Conservation (phyloP, 2,329 filamentous ascomycete genomes). For the Bipolaris cookei region DNA sequence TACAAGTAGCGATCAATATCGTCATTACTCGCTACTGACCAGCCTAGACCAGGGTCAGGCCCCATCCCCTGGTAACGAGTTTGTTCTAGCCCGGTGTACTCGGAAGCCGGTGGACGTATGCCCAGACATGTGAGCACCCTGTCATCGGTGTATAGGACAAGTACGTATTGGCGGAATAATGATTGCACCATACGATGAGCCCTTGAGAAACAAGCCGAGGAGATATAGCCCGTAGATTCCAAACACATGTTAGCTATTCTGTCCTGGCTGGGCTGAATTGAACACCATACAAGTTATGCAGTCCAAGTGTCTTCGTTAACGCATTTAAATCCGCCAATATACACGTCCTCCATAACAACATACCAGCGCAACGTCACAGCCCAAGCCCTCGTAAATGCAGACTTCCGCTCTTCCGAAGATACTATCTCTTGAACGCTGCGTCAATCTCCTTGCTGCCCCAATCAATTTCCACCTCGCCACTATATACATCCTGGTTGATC, state of each 20-base stretch:
- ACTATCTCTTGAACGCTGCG: slow-evolving; percentile 40
- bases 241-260: not conserved
- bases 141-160: slow-evolving; percentile 4
- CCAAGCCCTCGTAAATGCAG: slow-evolving; percentile 16
- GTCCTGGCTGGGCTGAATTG: not conserved
- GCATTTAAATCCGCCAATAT: slow-evolving; percentile 7
- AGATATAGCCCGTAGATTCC: not conserved
- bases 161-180: not conserved
- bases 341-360: slow-evolving; percentile 6
- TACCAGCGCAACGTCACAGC: slow-evolving; percentile 1
- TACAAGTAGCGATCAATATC: slow-evolving; percentile 35
- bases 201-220: not conserved
- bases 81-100: slow-evolving; percentile 1
- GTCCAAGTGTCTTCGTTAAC: not conserved
- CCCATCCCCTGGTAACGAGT: not conserved
- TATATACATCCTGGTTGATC: slow-evolving; percentile 54
- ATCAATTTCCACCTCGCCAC: slow-evolving; percentile 54
- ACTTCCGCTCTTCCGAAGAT: slow-evolving; percentile 25
- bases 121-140: not conserved
- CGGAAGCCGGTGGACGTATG: slow-evolving; percentile 6
- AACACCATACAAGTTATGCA: slow-evolving; percentile 10
- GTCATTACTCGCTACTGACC: slow-evolving; percentile 27
- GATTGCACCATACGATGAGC: too few species aligned
- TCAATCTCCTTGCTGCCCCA: slow-evolving; percentile 42
- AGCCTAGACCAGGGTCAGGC: slow-evolving; percentile 4